Percentiles rank a stretch among this genome's conserved stretches.
Evolutionary conservation across 1,284 basidiomycete species (phyloP).

Genomic region (Ceratobasidium sp.): DNA sequence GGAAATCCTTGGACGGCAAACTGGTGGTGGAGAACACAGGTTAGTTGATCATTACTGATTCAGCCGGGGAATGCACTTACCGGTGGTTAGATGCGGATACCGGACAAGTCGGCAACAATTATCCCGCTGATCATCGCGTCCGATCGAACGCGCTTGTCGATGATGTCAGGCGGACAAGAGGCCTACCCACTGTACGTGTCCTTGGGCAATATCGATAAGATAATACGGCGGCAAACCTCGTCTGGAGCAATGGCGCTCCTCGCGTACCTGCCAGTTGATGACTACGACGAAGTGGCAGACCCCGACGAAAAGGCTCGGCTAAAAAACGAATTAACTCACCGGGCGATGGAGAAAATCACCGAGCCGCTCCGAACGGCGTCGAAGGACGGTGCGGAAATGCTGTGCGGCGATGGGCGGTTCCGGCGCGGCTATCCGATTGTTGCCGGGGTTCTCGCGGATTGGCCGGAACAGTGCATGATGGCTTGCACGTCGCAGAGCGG

Average conservation of each 20-base stretch:
- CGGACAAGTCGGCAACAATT: slow-evolving; percentile 34
- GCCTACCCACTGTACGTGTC: slow-evolving; percentile 49
- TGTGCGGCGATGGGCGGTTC: slow-evolving; percentile 46
- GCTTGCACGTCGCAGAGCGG: slow-evolving; percentile 36
- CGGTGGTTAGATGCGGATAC: slow-evolving; percentile 3
- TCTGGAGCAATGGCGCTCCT: slow-evolving; percentile 26
- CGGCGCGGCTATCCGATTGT: slow-evolving; percentile 44
- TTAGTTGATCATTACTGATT: neutral
- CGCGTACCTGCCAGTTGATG: slow-evolving; percentile 45
- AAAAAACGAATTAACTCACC: slow-evolving; percentile 49
- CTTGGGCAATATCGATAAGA: slow-evolving; percentile 41
- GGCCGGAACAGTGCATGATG: slow-evolving; percentile 51
- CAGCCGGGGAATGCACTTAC: neutral
- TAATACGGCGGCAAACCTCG: slow-evolving; percentile 26
- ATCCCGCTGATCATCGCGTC: slow-evolving; percentile 45
- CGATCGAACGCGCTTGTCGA: slow-evolving; percentile 46
- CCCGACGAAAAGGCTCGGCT: neutral
- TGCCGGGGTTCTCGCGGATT: slow-evolving; percentile 51
- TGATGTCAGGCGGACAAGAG: slow-evolving; percentile 44
- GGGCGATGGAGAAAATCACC: slow-evolving; percentile 19
- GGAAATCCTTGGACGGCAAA: neutral
- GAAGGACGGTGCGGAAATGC: slow-evolving; percentile 44
- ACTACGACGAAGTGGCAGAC: neutral
- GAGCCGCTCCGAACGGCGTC: slow-evolving; percentile 46
- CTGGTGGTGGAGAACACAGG: slow-evolving; percentile 14